Base-by-base conservation (phyloP, 2,329 filamentous ascomycete species). In the Mollisiaceae sp. region DNA sequence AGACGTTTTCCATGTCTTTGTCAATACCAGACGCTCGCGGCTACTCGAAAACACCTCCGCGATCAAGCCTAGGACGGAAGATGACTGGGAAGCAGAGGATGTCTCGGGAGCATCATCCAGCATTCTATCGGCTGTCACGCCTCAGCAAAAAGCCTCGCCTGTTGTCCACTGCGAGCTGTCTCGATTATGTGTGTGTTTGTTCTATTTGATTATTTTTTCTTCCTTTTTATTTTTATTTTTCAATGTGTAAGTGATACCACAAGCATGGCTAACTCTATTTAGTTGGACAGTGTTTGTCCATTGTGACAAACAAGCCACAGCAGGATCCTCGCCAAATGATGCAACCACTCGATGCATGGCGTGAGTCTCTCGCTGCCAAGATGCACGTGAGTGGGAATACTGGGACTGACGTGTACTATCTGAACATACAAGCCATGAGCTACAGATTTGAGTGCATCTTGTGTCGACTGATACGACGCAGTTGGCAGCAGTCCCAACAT, bases 261-360 rank as follows among this genome's bases (percentile, higher is more conserved):
- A 61, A 61, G 59, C 59, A 61, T 61, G 45, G 39, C 59, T 61
- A 61, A 61, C 43, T 61, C 45, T 61, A 61, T 39, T 36, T 39
- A 61, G 59, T 61, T 43, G 59, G 59, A 52, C 59, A 52, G 45
- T 61, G 59, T 61, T 61, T 61, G 43, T 54, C 59, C 45, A 61
- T 61, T 61, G 59, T 61, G 59, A 52, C 41, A 52, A 61, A 61
- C 59, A 61, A 61, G 59, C 59, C 59, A 61, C 59, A 52, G 43
- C 59, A 61, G 41, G 59, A 61, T 61, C 59, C 59, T 61, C 59
- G 59, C 45, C 59, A 61, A 61, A 61, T 61, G 59, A 61, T 61
- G 59, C 45, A 52, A 4, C 59, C 59, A 61, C 59, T 61, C 59
- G 59, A 61, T 61, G 43, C 22, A 61, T 61, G 59, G 59, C 59